These are phyloP conservation scores for Colletotrichum caudatum DNA, from an alignment of 2,329 filamentous ascomycete species.

Conservation along the genomic window DNA sequence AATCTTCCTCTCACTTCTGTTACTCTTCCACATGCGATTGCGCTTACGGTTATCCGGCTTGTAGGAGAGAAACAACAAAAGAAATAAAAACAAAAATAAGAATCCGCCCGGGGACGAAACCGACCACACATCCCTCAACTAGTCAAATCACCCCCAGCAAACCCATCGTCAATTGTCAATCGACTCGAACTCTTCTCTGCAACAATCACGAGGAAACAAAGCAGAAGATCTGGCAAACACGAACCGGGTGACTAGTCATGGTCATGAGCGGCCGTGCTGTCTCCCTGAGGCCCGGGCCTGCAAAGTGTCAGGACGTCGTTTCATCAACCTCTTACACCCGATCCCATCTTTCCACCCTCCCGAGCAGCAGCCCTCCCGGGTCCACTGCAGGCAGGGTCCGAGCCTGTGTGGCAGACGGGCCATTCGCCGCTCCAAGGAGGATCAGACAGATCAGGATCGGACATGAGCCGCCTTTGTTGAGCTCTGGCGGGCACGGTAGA, in stretches of 20 bases:
- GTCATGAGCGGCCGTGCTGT: slow-evolving; percentile 29
- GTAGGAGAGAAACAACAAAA: not conserved
- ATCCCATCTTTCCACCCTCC: slow-evolving; percentile 32
- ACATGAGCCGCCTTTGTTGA: not conserved
- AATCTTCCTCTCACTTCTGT: not conserved
- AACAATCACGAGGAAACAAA: not conserved
- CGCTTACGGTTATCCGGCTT: not conserved
- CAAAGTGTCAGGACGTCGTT: slow-evolving; percentile 43
- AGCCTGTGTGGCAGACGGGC: not conserved
- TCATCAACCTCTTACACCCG: slow-evolving; percentile 41
- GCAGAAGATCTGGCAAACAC: not conserved
- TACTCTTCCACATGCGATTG: no score
- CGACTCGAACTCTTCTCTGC: not conserved
- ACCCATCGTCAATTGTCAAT: not conserved
- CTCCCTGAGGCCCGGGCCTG: slow-evolving; percentile 25
- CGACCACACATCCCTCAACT: not conserved
- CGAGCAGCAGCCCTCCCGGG: not conserved
- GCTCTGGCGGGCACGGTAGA: not conserved
- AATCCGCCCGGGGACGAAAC: not conserved
- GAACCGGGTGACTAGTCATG: not conserved
- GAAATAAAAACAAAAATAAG: not conserved
- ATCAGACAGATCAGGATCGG: not conserved
- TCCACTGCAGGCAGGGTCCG: slow-evolving; percentile 15
- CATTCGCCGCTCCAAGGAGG: no score
- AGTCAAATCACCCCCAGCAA: not conserved